A percentile compares a stretch with the other conserved stretches of the same genome.
Evolutionary conservation across 495 filamentous ascomycete genomes (phyloP).

Genomic region (Thermothielavioides terrestris): DNA sequence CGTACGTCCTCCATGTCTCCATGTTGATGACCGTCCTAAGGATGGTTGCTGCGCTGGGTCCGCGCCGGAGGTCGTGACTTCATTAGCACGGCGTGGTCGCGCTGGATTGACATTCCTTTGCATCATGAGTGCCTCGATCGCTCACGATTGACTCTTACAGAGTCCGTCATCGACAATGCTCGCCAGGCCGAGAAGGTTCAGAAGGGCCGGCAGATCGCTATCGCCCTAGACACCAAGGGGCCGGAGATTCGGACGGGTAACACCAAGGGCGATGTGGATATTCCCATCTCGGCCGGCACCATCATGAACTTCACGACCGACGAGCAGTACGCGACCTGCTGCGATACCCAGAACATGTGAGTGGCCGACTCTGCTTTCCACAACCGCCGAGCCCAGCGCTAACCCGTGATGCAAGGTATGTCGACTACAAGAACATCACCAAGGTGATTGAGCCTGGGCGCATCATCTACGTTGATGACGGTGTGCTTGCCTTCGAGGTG

Average conservation of each 20-base stretch:
- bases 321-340: constrained; percentile 78
- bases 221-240: constrained; percentile 97
- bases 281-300: constrained; percentile 73
- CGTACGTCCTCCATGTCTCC: constrained; percentile 15
- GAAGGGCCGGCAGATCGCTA: constrained; percentile 80
- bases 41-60: constrained; percentile 15
- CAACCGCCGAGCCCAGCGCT: constrained; percentile 1
- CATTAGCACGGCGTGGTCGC: not conserved
- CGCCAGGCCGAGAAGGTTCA: constrained; percentile 69
- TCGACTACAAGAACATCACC: constrained; percentile 99
- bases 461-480: constrained; percentile 96
- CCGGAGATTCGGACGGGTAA: constrained; percentile 97
- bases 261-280: constrained; percentile 73
- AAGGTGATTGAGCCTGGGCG: constrained; percentile 91
- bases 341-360: constrained; percentile 89
- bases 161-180: constrained; percentile 93
- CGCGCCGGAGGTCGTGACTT: not conserved
- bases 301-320: constrained; percentile 95
- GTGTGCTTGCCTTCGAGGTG: constrained; percentile 92
- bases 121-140: constrained; percentile 39
- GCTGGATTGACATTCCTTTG: not conserved
- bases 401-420: constrained; percentile 55
- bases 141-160: constrained; percentile 12
- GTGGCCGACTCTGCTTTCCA: constrained; percentile 17
- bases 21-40: not conserved